These are phyloP conservation scores for Prunus campanulata DNA, from an alignment of 306 rosid genomes.

Conservation along the genomic window DNA sequence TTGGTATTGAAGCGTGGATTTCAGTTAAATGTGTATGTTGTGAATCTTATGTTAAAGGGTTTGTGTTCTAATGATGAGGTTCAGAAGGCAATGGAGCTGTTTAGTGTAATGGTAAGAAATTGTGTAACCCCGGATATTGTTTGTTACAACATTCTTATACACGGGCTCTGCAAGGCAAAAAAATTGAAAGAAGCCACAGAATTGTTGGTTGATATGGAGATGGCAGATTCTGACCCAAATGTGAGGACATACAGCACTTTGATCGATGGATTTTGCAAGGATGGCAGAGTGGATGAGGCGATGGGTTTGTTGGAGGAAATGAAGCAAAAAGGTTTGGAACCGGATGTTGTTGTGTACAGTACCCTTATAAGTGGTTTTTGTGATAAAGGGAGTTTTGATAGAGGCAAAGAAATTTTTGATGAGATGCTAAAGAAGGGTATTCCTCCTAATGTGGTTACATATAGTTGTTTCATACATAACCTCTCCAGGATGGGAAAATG, in stretches of 20 bases:
- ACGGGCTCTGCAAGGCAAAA: constrained; percentile 63
- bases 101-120: constrained; percentile 42
- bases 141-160: constrained; percentile 58
- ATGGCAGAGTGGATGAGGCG: constrained; percentile 52
- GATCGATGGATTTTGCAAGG: constrained; percentile 62
- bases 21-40: constrained; percentile 33
- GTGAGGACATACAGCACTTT: constrained; percentile 48
- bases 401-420: constrained; percentile 49
- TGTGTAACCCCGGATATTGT: constrained; percentile 37
- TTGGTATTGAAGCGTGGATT: constrained; percentile 62
- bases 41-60: constrained; percentile 60
- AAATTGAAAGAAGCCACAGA: constrained; percentile 53
- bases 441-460: constrained; percentile 60
- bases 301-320: constrained; percentile 58
- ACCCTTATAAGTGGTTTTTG: constrained; percentile 58
- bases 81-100: constrained; percentile 45
- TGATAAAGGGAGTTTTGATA: constrained; percentile 40
- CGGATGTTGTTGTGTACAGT: constrained; percentile 53
- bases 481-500: constrained; percentile 62
- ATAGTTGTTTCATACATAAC: constrained; percentile 56
- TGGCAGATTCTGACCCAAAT: constrained; percentile 41
- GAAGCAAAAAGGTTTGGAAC: constrained; percentile 52
- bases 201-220: constrained; percentile 61
- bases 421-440: constrained; percentile 64
- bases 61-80: constrained; percentile 43